A percentile compares a stretch with the other conserved stretches of the same genome.
These are phyloP conservation scores for Suillus occidentalis DNA, from an alignment of 768 basidiomycete species.

Conservation along the genomic window DNA sequence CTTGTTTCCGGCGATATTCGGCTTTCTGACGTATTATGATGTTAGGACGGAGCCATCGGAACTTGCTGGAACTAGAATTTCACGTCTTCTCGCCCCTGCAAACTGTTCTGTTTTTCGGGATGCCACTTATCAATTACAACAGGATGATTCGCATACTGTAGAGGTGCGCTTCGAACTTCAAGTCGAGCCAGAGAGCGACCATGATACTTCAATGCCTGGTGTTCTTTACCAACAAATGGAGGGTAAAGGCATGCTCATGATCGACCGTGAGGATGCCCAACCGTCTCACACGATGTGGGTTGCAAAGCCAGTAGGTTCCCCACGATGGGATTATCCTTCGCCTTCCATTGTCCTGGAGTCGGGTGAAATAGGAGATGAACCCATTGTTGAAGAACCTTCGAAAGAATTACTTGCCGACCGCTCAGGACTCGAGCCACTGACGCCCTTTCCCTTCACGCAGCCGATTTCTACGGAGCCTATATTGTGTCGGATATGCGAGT, in stretches of 20 bases:
- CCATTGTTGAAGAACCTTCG: slow-evolving; percentile 28
- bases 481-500: slow-evolving; percentile 97
- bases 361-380: slow-evolving; percentile 41
- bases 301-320: slow-evolving; percentile 75
- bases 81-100: slow-evolving; percentile 71
- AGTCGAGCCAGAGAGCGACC: slow-evolving; percentile 59
- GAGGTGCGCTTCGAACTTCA: slow-evolving; percentile 89
- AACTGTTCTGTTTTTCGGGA: slow-evolving; percentile 85
- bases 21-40: slow-evolving; percentile 17
- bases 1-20: slow-evolving; percentile 7
- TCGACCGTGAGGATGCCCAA: slow-evolving; percentile 83
- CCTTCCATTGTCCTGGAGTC: slow-evolving; percentile 58
- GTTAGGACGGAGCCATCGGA: slow-evolving; percentile 80
- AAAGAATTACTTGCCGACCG: slow-evolving; percentile 42
- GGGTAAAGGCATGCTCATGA: slow-evolving; percentile 98
- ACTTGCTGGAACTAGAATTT: slow-evolving; percentile 76
- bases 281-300: slow-evolving; percentile 99
- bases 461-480: slow-evolving; percentile 82
- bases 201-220: slow-evolving; percentile 51
- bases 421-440: slow-evolving; percentile 46
- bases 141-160: slow-evolving; percentile 92
- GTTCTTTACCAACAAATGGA: slow-evolving; percentile 85
- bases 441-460: slow-evolving; percentile 73
- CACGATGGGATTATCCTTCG: slow-evolving; percentile 68
- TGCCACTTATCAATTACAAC: slow-evolving; percentile 80